Base-by-base conservation (phyloP, 2,329 filamentous ascomycete species). In the Orbilia javanica region DNA sequence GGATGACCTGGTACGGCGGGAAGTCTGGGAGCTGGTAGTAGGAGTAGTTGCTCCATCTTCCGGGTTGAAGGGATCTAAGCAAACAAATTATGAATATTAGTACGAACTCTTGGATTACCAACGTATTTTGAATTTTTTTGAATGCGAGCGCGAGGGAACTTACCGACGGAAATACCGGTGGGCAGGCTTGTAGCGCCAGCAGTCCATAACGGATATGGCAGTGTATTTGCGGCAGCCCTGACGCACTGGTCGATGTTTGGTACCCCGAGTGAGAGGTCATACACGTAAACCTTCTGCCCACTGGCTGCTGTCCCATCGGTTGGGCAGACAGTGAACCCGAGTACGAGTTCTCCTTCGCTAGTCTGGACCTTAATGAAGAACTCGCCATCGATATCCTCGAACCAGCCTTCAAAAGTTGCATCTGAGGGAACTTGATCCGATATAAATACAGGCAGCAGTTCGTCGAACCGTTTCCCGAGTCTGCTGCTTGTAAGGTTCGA, bases 281-380 rank as follows among this genome's bases (percentile, higher is more conserved):
- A 60, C 11, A 60, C 10, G 13, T 60, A 60, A 13, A 60, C 55
- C 6, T 27, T 22, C 27, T 60, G 55, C 5, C 55, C 55, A 25
- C 13, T 25, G 15, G 55, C 55, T 6, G 55, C 55, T 11, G 55
- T 60, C 7, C 55, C 55, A 27, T 60, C 55, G 1, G 55, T 42
- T 15, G 55, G 55, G 20, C 55, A 60, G 18, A 60, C 22, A 4
- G 55, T 60, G 42, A 60, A 60, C 5, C 55, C 55, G 13, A 60
- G 55, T n/a, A 60, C 27, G 8, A 34, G 1, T 7, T 60, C 55
- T 6, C 55, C 55, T 34, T 25, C 34, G 13, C 55, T 60, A 11
- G 55, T 60, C 4, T n/a, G 18, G 3, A 60, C 55, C n/a, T 8
- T 42, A 18, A 60, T 60, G 20, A 31, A 60, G 34, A 60, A 60